These are phyloP conservation scores for Artomyces pyxidatus DNA, from an alignment of 768 basidiomycete species.

Conservation along the genomic window DNA sequence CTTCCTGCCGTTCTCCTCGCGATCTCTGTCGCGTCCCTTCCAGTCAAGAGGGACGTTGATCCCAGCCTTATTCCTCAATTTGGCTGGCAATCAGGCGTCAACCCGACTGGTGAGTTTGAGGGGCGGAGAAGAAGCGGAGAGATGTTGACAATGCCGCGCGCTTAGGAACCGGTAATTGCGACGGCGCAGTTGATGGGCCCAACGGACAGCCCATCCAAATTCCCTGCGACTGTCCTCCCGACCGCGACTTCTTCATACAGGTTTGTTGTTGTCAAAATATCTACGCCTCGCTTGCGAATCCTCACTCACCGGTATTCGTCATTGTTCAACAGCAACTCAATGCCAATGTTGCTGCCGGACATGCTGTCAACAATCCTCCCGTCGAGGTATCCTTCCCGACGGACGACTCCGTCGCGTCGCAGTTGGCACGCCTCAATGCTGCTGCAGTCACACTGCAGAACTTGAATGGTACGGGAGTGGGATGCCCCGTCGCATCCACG, in stretches of 20 bases:
- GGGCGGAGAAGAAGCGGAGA: too few relatives aligned
- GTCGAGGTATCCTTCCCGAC: constrained; percentile 32
- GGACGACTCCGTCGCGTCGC: constrained; percentile 29
- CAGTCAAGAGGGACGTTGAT: constrained; percentile 8
- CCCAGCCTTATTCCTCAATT: constrained; percentile 35
- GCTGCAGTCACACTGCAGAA: constrained; percentile 63
- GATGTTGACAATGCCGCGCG: too few relatives aligned
- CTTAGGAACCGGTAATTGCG: constrained; percentile 57
- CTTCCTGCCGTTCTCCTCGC: constrained; percentile 1
- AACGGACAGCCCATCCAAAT: constrained; percentile 50
- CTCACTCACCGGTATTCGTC: not conserved
- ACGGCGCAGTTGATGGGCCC: constrained; percentile 50
- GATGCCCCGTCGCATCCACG: constrained; percentile 56
- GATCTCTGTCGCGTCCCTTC: constrained; percentile 2
- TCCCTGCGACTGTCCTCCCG: constrained; percentile 60
- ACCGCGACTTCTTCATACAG: constrained; percentile 41
- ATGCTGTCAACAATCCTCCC: not conserved
- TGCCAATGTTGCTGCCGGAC: not conserved
- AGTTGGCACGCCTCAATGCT: constrained; percentile 39
- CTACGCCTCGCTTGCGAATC: not conserved
- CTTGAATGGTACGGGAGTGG: constrained; percentile 52
- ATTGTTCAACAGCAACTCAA: not conserved
- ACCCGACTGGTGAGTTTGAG: constrained; percentile 52
- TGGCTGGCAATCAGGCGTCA: constrained; percentile 45
- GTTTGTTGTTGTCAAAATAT: constrained; percentile 23